Base-by-base conservation (phyloP, 768 basidiomycete genomes). In the Clitopilus hobsonii region DNA sequence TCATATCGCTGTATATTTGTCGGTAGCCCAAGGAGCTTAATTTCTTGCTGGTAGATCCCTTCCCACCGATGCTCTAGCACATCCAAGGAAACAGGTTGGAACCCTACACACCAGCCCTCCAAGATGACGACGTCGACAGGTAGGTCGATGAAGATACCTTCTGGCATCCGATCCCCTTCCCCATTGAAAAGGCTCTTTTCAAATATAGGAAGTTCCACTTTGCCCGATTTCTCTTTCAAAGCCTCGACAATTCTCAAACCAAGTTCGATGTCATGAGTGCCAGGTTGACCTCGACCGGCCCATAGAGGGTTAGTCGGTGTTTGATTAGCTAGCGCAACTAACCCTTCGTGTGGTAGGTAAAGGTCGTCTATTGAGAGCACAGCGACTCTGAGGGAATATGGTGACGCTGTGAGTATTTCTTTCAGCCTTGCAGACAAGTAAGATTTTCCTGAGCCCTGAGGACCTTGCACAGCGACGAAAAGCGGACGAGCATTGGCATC, bases 41-140 rank as follows among this genome's bases (percentile, higher is more conserved):
- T 63, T 58, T 77, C 75, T 29, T 67, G 63, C 45, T 60, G 67
- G 77, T 80, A 82, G 10, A 61, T 56, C 1, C 73, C 73, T 36
- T 72, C 67, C 81, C 87, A 92, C 26, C 77, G 72, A 32, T 64
- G 65, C 41, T 82, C 75, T 28, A 93, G 66, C 56, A 82, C 80
- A 8, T 73, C 68, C 16, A 60, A 47, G 0, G 73, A 61, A 5
- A 91, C 74, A 1, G 92, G 86, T 51, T 78, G 77, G 66, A 97
- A 98, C 0, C 96, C 95, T 22, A 90, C 83, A 69, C 88, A 94
- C 97, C 97, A 99, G 8, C 97, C 97, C 72, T 99, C 97, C 49
- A 99, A 73, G 49, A 99, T 79, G 50, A 98, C 87, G 13, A 98
- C 74, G 64, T 99, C 92, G 5, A 64, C 75, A 62, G 50, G 68